These are phyloP conservation scores for Deinandra increscens DNA, from an alignment of 129 eudicot species.

Conservation along the genomic window DNA sequence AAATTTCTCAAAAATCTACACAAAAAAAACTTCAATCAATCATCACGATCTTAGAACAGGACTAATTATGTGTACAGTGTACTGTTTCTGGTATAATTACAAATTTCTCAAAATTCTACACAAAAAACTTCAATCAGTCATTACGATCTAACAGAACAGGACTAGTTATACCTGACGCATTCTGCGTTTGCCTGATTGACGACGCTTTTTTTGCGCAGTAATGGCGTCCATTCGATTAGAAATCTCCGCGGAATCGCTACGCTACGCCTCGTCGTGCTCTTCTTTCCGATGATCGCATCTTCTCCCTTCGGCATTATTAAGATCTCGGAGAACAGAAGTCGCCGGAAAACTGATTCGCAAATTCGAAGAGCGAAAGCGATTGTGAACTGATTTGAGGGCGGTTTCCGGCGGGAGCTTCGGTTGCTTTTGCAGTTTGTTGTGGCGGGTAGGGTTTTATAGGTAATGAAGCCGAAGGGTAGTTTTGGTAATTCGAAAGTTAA, in stretches of 20 bases:
- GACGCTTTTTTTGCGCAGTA: conserved; percentile 93
- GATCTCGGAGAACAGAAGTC: background rate
- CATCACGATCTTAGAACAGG: background rate
- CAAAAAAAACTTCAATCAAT: background rate
- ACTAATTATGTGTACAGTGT: background rate
- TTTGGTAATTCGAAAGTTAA: background rate
- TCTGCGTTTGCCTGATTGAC: conserved; percentile 91
- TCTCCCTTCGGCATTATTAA: conserved; percentile 68
- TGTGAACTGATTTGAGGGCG: background rate
- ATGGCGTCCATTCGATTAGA: conserved; percentile 81
- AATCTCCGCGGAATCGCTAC: conserved; percentile 54
- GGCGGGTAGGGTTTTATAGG: conserved; percentile 21
- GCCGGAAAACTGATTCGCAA: background rate
- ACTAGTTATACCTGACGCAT: conserved; percentile 59
- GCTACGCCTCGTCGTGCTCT: conserved; percentile 53
- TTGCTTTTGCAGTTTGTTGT: background rate
- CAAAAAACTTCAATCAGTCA: background rate
- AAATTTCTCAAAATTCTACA: background rate
- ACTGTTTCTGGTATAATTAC: no score
- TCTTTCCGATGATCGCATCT: conserved; percentile 53
- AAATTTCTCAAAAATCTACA: background rate
- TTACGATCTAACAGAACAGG: background rate
- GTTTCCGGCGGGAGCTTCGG: background rate
- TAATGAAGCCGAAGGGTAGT: background rate
- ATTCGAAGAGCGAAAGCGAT: conserved; percentile 8